Base-by-base conservation (phyloP, 1,284 basidiomycete genomes). In the Pseudozyma pruni region DNA sequence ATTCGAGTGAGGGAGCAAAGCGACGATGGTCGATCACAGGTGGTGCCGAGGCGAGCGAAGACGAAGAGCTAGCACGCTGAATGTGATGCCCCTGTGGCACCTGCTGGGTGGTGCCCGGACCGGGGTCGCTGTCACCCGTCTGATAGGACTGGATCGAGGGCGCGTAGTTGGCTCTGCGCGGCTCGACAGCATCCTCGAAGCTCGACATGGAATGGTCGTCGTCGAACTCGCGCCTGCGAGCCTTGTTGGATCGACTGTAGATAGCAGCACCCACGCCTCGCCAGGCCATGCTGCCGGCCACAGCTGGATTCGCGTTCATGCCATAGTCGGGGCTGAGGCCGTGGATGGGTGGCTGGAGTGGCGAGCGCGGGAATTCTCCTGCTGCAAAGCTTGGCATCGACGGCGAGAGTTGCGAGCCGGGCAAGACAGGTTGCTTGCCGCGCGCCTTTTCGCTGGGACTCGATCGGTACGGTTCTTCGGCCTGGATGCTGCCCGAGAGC, bases 91-190 rank as follows among this genome's bases (percentile, higher is more conserved):
- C 51, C 16, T 54, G 51, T 37, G 61, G 48, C 34, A 45, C 29
- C 9, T 67, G 64, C 31, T 68, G 67, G 3, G 51, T 45, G 1
- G 59, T 63, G 6, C 51, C 66, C 9, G 77, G 76, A 2, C 75
- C 75, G 10, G 77, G 77, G 50, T 79, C 77, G 50, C 72, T 75
- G 52, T 78, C 75, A 37, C 72, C 69, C 1, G 77, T 78, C 31
- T 71, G 66, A 32, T 74, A 78, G 2, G 77, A 76, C 45, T 74
- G 71, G 55, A 79, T 62, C 52, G 77, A 79, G 25, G 27, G 27
- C 27, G 27, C 27, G 27, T 29, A 29, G 27, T 29, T 29, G 27
- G 57, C 58, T 20, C 76, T 56, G 11, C 77, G 56, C 19, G 72
- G 74, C 33, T 75, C 70, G 22, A 58, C 47, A 14, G 56, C 60